Evolutionary conservation across 2,329 filamentous ascomycete genomes (phyloP).

Genomic region (Bipolaris cookei): DNA sequence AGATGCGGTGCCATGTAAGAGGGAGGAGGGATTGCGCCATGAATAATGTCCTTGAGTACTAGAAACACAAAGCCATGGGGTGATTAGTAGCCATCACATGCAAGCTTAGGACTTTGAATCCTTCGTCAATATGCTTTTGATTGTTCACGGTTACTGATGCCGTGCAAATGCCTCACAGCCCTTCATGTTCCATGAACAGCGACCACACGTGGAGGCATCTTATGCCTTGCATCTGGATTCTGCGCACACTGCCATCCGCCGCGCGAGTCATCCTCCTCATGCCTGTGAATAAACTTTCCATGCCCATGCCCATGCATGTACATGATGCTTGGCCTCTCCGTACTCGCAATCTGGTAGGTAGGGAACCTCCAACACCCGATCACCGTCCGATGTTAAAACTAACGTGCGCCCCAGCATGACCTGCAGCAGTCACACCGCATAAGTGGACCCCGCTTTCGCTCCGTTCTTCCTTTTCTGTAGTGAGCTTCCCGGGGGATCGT

Average conservation of each 20-base stretch:
- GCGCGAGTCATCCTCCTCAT: neutral
- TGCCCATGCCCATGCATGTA: slow-evolving; percentile 8
- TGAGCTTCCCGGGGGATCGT: slow-evolving; percentile 21
- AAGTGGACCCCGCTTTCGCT: slow-evolving; percentile 22
- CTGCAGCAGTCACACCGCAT: slow-evolving; percentile 14
- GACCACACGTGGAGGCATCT: neutral
- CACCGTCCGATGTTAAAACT: slow-evolving; percentile 28
- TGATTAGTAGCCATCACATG: neutral
- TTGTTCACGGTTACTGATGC: neutral
- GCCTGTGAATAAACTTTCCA: slow-evolving; percentile 7
- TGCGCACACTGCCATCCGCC: neutral
- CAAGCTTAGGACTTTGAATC: neutral
- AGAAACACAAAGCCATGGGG: neutral
- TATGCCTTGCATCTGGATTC: neutral
- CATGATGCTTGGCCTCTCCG: slow-evolving; percentile 23
- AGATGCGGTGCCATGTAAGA: neutral
- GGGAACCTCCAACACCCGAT: slow-evolving; percentile 6
- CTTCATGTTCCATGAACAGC: neutral
- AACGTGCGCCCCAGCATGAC: slow-evolving; percentile 19
- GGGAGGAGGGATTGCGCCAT: neutral
- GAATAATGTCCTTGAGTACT: neutral
- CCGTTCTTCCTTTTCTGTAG: slow-evolving; percentile 24
- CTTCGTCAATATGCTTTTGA: neutral
- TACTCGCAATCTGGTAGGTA: slow-evolving; percentile 23
- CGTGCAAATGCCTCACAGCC: neutral